phyloP scores from a whole-genome alignment of 169 alveolate species.

The Cryptosporidium xiaoi region DNA sequence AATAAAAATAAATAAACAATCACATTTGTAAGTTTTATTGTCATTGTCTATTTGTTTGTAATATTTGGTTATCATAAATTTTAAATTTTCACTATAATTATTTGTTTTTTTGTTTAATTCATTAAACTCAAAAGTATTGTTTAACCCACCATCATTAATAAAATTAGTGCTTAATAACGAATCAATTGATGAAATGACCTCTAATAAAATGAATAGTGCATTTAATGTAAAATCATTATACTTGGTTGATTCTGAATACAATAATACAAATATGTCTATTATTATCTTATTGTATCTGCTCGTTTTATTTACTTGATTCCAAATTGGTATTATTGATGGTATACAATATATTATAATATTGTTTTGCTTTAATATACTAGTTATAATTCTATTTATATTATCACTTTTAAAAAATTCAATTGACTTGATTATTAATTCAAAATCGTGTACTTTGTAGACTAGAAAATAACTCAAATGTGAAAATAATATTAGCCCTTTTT shows the following conservation, averaged over 20 bases:
- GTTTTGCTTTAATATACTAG: neutral
- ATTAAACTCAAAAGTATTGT: neutral
- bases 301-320: slow-evolving; percentile 16
- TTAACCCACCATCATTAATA: neutral
- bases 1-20: neutral
- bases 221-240: neutral
- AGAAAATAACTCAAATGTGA: slow-evolving; percentile 26
- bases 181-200: slow-evolving; percentile 8
- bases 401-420: neutral
- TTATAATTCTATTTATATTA: neutral
- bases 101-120: neutral
- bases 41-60: neutral
- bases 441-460: neutral
- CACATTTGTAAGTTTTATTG: neutral
- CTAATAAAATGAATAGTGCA: neutral
- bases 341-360: slow-evolving; percentile 11
- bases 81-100: neutral
- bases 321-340: slow-evolving; percentile 43
- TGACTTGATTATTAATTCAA: neutral
- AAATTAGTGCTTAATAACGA: neutral
- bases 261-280: slow-evolving; percentile 9
- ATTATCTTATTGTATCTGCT: neutral
- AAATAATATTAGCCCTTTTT: neutral
- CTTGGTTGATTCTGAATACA: neutral
- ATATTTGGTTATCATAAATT: neutral